phyloP scores from a whole-genome alignment of 352 stramenopile genomes.

The Phytophthora crassamura region DNA sequence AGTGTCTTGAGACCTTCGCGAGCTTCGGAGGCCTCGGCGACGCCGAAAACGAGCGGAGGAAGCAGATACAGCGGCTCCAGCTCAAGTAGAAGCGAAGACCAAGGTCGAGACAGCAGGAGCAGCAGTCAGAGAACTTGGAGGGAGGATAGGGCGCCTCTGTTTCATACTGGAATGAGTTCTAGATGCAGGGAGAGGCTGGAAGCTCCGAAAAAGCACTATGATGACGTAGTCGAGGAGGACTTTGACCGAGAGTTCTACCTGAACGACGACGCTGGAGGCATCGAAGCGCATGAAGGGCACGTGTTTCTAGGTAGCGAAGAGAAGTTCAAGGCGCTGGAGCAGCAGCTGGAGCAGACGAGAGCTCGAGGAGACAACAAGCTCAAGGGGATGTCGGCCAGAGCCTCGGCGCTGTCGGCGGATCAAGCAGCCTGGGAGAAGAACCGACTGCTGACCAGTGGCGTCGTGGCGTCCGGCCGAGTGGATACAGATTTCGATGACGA shows the following conservation, averaged over 20 bases:
- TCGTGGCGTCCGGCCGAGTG: conserved; percentile 78
- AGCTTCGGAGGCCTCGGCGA: conserved; percentile 17
- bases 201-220: conserved; percentile 80
- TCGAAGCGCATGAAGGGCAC: conserved; percentile 67
- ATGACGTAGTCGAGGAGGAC: conserved; percentile 87
- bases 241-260: conserved; percentile 97
- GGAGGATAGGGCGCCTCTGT: background rate
- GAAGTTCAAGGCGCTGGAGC: conserved; percentile 93
- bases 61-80: conserved; percentile 35
- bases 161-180: background rate
- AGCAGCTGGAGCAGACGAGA: conserved; percentile 85
- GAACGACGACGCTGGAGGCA: conserved; percentile 85
- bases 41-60: conserved; percentile 56
- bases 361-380: conserved; percentile 90
- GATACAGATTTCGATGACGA: conserved; percentile 94
- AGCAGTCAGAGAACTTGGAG: conserved; percentile 12
- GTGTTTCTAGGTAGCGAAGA: conserved; percentile 92
- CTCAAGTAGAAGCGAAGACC: conserved; percentile 12
- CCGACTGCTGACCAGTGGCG: conserved; percentile 94
- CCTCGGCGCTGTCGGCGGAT: conserved; percentile 95
- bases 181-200: conserved; percentile 27
- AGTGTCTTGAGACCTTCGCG: conserved; percentile 40
- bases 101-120: conserved; percentile 1
- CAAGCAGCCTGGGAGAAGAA: conserved; percentile 99
- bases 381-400: conserved; percentile 89